These are phyloP conservation scores for Brassica hybrid DNA, from an alignment of 441 rosid species.

Conservation along the genomic window DNA sequence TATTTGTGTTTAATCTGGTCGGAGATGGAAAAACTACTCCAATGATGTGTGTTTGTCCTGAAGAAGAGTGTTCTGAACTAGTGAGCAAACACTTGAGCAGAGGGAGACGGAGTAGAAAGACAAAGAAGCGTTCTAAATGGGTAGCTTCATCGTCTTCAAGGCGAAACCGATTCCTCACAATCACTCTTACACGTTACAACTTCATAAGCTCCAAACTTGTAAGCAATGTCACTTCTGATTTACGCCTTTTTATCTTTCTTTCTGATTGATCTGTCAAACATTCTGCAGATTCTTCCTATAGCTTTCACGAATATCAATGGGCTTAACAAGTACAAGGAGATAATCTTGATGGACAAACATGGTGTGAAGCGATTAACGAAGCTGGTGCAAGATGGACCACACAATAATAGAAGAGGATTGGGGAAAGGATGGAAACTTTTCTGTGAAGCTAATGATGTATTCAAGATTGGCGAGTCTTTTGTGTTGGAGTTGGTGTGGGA, in stretches of 20 bases:
- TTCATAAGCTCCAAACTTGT: conserved; percentile 28
- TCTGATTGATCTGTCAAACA: neutral
- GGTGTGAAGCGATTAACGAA: conserved; percentile 12
- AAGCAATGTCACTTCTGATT: neutral
- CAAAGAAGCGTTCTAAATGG: neutral
- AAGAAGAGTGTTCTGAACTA: conserved; percentile 25
- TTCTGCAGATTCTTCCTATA: conserved; percentile 22
- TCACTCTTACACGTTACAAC: conserved; percentile 35
- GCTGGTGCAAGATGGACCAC: conserved; percentile 14
- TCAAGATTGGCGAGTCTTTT: conserved; percentile 19
- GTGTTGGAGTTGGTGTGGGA: conserved; percentile 29
- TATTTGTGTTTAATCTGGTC: conserved; percentile 27
- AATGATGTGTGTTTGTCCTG: conserved; percentile 31
- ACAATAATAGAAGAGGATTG: conserved; percentile 9
- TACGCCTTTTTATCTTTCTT: neutral
- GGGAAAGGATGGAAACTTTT: conserved; percentile 34
- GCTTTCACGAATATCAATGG: neutral
- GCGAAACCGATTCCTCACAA: conserved; percentile 13
- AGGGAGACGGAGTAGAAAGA: neutral
- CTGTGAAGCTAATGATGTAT: conserved; percentile 29
- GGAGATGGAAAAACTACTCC: conserved; percentile 30
- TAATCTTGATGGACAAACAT: conserved; percentile 29
- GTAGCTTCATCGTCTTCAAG: conserved; percentile 27
- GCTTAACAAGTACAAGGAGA: conserved; percentile 10
- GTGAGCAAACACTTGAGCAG: conserved; percentile 9